Evolutionary conservation across 2,329 filamentous ascomycete genomes (phyloP).

Genomic region (Colletotrichum costaricense): DNA sequence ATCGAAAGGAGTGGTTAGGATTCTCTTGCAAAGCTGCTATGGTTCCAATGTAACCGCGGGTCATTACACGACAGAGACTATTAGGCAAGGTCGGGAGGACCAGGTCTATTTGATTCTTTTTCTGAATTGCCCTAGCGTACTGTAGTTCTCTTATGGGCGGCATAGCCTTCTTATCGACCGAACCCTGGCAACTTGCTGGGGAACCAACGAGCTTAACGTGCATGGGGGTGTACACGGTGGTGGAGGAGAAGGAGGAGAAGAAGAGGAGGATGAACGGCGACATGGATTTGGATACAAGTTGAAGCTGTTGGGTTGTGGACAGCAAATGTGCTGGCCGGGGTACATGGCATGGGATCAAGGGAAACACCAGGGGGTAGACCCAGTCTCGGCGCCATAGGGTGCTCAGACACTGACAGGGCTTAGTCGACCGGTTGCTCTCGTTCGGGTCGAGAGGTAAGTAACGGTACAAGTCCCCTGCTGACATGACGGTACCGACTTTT

Average conservation of each 20-base stretch:
- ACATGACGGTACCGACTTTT: conserved; percentile 17
- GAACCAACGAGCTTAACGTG: conserved; percentile 29
- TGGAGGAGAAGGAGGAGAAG: conserved; percentile 10
- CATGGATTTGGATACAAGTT: conserved; percentile 29
- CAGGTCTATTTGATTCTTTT: conserved; percentile 36
- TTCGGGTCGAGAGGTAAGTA: conserved; percentile 26
- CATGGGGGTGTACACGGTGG: conserved; percentile 31
- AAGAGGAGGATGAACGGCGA: conserved; percentile 32
- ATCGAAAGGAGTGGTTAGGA: conserved; percentile 19
- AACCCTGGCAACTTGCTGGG: conserved; percentile 33
- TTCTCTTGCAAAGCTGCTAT: conserved; percentile 12
- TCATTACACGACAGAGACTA: conserved; percentile 24
- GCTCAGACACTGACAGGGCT: conserved; percentile 36
- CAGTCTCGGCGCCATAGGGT: conserved; percentile 32
- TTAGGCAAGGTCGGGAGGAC: conserved; percentile 31
- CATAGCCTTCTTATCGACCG: conserved; percentile 35
- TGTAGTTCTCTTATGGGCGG: conserved; percentile 33
- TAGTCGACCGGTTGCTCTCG: conserved; percentile 31
- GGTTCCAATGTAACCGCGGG: conserved; percentile 28
- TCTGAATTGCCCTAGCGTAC: conserved; percentile 31
- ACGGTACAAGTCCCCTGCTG: conserved; percentile 30
- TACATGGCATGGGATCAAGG: conserved; percentile 13
- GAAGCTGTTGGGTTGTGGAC: conserved; percentile 34
- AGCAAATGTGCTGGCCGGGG: conserved; percentile 31
- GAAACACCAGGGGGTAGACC: conserved; percentile 30